These are phyloP conservation scores for Plasmodium coatneyi DNA, from an alignment of 169 alveolate species.

Conservation along the genomic window DNA sequence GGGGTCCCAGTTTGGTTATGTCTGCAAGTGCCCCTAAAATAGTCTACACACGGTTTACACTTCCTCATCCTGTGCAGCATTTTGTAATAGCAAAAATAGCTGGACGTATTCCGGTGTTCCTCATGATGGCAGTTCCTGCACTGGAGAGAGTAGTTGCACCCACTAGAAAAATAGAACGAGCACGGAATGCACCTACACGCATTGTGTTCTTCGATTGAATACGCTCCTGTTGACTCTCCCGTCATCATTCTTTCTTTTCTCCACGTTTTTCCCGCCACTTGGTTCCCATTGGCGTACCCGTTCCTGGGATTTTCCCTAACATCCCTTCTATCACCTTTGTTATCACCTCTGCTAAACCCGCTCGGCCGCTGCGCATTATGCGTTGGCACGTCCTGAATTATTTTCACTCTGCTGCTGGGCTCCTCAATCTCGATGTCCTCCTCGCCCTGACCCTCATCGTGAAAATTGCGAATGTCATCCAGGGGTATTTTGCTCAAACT, in stretches of 20 bases:
- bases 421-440: slow-evolving; percentile 1
- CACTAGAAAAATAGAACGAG: neutral
- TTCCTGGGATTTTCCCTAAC: neutral
- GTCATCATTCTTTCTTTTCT: neutral
- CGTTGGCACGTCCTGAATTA: neutral
- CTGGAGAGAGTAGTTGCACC: slow-evolving; percentile 2
- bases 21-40: neutral
- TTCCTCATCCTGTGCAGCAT: neutral
- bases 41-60: neutral
- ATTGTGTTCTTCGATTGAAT: neutral
- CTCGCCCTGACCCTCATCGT: neutral
- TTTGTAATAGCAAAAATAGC: neutral
- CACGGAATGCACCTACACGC: neutral
- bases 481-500: neutral
- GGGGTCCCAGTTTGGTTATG: neutral
- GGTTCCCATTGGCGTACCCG: neutral
- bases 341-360: neutral
- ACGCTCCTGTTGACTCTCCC: neutral
- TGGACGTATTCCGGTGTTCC: neutral
- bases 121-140: slow-evolving; percentile 20
- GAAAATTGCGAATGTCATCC: neutral
- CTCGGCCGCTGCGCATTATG: slow-evolving; percentile 6
- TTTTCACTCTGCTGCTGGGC: neutral
- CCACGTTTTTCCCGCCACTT: neutral
- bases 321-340: neutral